A percentile compares a stretch with the other conserved stretches of the same genome.
Evolutionary conservation across 2,329 filamentous ascomycete genomes (phyloP).

Genomic region (Beauveria varroae): DNA sequence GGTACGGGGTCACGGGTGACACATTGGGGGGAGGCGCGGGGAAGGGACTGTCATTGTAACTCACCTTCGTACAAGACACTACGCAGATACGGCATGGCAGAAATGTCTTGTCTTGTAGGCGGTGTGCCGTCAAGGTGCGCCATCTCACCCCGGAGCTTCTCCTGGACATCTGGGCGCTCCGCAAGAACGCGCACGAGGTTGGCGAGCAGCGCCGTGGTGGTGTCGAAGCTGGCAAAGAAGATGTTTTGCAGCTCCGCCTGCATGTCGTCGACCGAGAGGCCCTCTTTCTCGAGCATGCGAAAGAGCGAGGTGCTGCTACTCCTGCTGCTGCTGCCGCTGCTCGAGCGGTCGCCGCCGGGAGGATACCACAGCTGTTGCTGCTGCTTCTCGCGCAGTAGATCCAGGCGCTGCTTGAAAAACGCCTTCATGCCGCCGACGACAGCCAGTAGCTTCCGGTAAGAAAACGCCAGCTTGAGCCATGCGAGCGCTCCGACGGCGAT

Average conservation of each 20-base stretch:
- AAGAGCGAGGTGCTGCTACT: neutral
- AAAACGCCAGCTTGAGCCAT: conserved; percentile 2
- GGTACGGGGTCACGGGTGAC: neutral
- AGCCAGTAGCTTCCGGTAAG: neutral
- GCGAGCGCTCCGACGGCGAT: conserved; percentile 3
- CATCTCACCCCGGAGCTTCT: neutral
- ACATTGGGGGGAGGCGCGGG: neutral
- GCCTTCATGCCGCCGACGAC: conserved; percentile 7
- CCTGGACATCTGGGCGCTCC: neutral
- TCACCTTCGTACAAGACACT: conserved; percentile 6
- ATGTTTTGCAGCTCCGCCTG: conserved; percentile 11
- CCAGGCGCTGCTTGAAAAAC: conserved; percentile 8
- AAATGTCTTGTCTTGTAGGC: conserved; percentile 2
- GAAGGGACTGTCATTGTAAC: neutral
- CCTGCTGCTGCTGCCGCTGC: neutral
- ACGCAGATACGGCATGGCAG: conserved; percentile 1
- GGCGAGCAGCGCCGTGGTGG: conserved; percentile 4
- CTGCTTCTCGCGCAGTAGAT: conserved; percentile 2
- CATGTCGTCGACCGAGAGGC: conserved; percentile 1
- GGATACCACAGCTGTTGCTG: neutral
- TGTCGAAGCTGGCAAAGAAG: conserved; percentile 12
- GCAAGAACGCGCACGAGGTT: conserved; percentile 3
- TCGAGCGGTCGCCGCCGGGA: neutral
- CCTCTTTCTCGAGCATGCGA: conserved; percentile 4
- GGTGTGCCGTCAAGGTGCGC: neutral